A percentile compares a stretch with the other conserved stretches of the same genome.
phyloP scores from a whole-genome alignment of 805 yeast genomes.

The Komagataella pseudopastoris region DNA sequence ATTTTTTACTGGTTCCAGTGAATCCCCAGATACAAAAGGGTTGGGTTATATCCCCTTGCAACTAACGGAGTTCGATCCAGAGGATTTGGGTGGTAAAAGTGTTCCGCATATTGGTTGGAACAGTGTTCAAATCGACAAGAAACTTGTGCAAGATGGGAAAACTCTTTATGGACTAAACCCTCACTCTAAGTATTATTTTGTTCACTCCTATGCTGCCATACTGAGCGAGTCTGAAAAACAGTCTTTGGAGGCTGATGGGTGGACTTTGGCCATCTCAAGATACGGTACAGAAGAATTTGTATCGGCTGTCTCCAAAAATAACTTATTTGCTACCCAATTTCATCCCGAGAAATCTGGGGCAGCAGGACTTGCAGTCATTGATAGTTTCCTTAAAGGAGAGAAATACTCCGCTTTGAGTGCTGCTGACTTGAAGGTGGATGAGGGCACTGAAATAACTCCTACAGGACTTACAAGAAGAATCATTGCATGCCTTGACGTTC shows the following conservation, averaged over 20 bases:
- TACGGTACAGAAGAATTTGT: constrained; percentile 75
- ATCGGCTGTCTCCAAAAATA: constrained; percentile 68
- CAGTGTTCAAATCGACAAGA: constrained; percentile 9
- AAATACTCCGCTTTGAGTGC: constrained; percentile 13
- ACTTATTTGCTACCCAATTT: constrained; percentile 90
- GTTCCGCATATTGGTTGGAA: constrained; percentile 99
- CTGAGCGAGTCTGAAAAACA: constrained; percentile 24
- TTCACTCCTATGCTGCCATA: constrained; percentile 84
- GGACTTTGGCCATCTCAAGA: constrained; percentile 61
- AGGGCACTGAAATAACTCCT: constrained; percentile 11
- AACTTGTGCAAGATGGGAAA: constrained; percentile 7
- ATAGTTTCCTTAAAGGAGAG: constrained; percentile 48
- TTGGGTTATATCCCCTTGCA: constrained; percentile 39
- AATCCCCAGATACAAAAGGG: constrained; percentile 48
- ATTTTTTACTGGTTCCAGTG: constrained; percentile 63
- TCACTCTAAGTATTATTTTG: constrained; percentile 73
- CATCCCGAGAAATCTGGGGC: constrained; percentile 98
- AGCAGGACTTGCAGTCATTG: constrained; percentile 73
- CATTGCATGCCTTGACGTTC: constrained; percentile 94
- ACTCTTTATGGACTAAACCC: constrained; percentile 54
- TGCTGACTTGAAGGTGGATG: constrained; percentile 1
- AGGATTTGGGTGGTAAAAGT: constrained; percentile 35
- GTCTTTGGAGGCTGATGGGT: constrained; percentile 25
- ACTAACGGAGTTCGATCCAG: constrained; percentile 47
- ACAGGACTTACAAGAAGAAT: constrained; percentile 78